These are phyloP conservation scores for Nitzschia sp. DNA, from an alignment of 108 stramenopile genomes.

Conservation along the genomic window DNA sequence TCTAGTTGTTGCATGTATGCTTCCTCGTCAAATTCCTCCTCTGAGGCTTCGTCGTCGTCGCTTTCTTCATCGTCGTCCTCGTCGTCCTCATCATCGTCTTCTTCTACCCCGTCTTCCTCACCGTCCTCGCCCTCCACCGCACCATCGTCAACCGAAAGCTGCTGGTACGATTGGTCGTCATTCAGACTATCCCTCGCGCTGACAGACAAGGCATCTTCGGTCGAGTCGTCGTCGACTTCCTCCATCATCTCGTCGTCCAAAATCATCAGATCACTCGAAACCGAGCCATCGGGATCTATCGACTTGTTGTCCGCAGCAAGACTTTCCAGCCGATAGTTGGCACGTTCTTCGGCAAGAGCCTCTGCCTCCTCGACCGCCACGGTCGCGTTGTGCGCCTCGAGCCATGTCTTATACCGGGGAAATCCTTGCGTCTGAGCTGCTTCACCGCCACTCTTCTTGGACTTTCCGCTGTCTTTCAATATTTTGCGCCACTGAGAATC, in stretches of 20 bases:
- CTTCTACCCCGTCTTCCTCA: constrained; percentile 52
- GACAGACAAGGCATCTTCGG: constrained; percentile 44
- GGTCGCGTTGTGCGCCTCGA: constrained; percentile 85
- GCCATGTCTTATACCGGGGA: constrained; percentile 68
- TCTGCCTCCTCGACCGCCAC: constrained; percentile 66
- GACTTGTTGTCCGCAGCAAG: constrained; percentile 55
- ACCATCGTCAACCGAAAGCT: constrained; percentile 22
- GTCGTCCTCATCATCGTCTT: constrained; percentile 57
- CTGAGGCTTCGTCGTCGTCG: constrained; percentile 54
- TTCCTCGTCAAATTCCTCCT: constrained; percentile 75
- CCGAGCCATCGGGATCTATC: constrained; percentile 22
- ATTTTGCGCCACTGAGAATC: constrained; percentile 78
- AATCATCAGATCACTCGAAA: constrained; percentile 36
- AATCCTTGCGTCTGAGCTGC: constrained; percentile 43
- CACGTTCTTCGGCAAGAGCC: constrained; percentile 35
- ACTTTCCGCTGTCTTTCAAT: constrained; percentile 35
- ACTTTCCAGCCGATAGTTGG: constrained; percentile 55
- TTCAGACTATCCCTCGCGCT: constrained; percentile 49
- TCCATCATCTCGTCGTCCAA: constrained; percentile 52
- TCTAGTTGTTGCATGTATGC: constrained; percentile 83
- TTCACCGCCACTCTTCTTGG: constrained; percentile 23
- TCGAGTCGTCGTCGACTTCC: constrained; percentile 51
- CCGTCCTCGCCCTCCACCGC: constrained; percentile 53
- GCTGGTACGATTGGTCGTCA: constrained; percentile 36
- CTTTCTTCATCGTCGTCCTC: constrained; percentile 46